Evolutionary conservation across 805 yeast genomes (phyloP), one percentile per base, ranked within the genome.

Genomic region (Pichia nanzhaoensis): DNA sequence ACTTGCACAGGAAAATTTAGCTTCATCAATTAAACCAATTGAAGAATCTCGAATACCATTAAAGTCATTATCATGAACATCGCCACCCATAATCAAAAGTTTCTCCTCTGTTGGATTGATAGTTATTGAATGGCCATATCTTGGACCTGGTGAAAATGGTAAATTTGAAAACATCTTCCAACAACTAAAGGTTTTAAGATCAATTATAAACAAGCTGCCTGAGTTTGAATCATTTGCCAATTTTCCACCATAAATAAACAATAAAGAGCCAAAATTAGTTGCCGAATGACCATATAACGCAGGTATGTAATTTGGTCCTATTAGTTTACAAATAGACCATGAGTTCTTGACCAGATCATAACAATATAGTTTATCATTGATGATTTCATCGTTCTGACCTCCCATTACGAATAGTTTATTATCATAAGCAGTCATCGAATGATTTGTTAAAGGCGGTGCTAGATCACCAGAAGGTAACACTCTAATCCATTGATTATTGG

Each of bases 211-310:
- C 42, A 89, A 73, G 30, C 78, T 75, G 55, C 75, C 75, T 47
- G 82, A 71, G 44, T 87, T 78, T 35, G 72, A 72, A 37, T 95
- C 96, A 50, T 78, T 73, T 30, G 75, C 68, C 50, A 84, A 80
- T 58, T 89, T 86, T 42, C 99, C 99, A 34, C 99, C 99, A 59
- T 83, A 81, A 13, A 91, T 76, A 56, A 84, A 84, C 75, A 93
- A 72, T 41, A 82, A 71, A 56, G 88, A 90, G 48, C 81, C 82
- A 47, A 82, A 84, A 31, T 89, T 65, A 12, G 91, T 75, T 13
- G 95, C 80, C 3, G 96, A 78, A 63, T 93, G 99, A 57, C 91
- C 96, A 64, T 89, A 95, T 48, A 90, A 75, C 0, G 97, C 91
- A 3, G 84, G 82, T 2, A 96, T 97, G 12, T 64, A 52, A 16